Evolutionary conservation across 768 basidiomycete species (phyloP).

Genomic region (Auriscalpium vulgare): DNA sequence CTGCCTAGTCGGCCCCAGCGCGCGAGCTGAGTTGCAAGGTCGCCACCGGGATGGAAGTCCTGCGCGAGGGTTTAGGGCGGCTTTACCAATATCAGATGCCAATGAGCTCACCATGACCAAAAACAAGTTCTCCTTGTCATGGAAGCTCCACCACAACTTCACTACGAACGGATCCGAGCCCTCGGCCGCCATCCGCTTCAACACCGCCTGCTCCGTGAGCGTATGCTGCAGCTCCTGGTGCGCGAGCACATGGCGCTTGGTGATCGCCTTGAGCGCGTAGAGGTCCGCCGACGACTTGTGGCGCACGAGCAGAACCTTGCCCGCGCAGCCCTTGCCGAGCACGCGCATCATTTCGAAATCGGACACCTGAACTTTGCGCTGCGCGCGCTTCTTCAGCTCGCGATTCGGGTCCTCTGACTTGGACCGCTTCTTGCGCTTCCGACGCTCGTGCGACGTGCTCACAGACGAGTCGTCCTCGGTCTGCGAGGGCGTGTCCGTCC

Average conservation of each 20-base stretch:
- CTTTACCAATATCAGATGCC: not conserved
- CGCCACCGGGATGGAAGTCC: slow-evolving; percentile 96
- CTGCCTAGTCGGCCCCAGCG: slow-evolving; percentile 91
- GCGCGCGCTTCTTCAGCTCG: slow-evolving; percentile 42
- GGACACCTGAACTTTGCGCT: slow-evolving; percentile 70
- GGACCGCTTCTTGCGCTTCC: slow-evolving; percentile 46
- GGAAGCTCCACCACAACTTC: slow-evolving; percentile 95
- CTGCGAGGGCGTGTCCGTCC: slow-evolving; percentile 20
- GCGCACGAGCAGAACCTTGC: slow-evolving; percentile 88
- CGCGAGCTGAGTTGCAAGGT: slow-evolving; percentile 94
- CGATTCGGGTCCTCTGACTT: slow-evolving; percentile 42
- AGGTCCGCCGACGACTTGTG: slow-evolving; percentile 65
- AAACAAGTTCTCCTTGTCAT: slow-evolving; percentile 95
- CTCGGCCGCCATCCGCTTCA: slow-evolving; percentile 89
- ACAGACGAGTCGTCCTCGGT: slow-evolving; percentile 66
- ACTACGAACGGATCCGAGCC: slow-evolving; percentile 91
- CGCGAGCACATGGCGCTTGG: slow-evolving; percentile 92
- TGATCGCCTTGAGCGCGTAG: slow-evolving; percentile 95
- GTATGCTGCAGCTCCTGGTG: slow-evolving; percentile 97
- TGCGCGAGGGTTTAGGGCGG: slow-evolving; percentile 17
- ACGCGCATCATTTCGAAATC: slow-evolving; percentile 98
- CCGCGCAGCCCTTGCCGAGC: slow-evolving; percentile 94
- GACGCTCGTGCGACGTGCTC: slow-evolving; percentile 39
- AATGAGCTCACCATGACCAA: slow-evolving; percentile 74
- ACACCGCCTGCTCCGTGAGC: slow-evolving; percentile 89